Base-by-base conservation (phyloP, 2,329 filamentous ascomycete genomes). In the Ophiostoma montium region DNA sequence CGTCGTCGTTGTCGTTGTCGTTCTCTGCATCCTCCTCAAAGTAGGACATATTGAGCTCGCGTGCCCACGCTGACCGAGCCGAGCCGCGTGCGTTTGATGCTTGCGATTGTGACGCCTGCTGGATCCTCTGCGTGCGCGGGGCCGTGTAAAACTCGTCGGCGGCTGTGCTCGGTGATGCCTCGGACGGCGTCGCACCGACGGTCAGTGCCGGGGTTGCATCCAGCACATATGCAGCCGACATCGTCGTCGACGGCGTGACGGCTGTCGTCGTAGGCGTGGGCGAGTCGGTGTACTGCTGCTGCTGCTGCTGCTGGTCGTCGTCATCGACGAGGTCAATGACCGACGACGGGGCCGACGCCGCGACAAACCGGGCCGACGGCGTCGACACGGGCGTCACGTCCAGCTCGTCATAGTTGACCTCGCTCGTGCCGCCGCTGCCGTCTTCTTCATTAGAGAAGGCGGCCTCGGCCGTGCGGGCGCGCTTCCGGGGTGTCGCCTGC, bases 381-480 rank as follows among this genome's bases (percentile, higher is more conserved):
- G 54, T 51, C 12, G 30, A 43, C 9, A 42, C 13, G 46, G 27
- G 58, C 45, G 39, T 53, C 18, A 56, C 16, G 18, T 65, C 63
- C 7, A 63, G 57, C 19, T 53, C 56, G 5, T 61, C 59, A 19
- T 61, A 63, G 53, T 64, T 58, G 9, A 58, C 54, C 0, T 60
- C 57, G 9, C 55, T 50, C 10, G 51, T 55, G 35, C 57, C 56
- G 6, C 48, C 19, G 41, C 55, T 56, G 41, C 55, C 55, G 23
- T 58, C 57, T 11, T 57, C 57, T n/a, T 51, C 54, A 35, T 53
- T 56, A 47, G 55, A 53, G 13, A 55, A 7, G 48, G 44, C 5
- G 5, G 11, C 7, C 5, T 45, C 44, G 11, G 19, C 38, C 35
- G 31, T 11, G 32, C 46, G 36, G 1, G 41, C 23, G 6, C 48